phyloP scores from a whole-genome alignment of 2,329 filamentous ascomycete genomes.

The Gliomastix tumulicola region DNA sequence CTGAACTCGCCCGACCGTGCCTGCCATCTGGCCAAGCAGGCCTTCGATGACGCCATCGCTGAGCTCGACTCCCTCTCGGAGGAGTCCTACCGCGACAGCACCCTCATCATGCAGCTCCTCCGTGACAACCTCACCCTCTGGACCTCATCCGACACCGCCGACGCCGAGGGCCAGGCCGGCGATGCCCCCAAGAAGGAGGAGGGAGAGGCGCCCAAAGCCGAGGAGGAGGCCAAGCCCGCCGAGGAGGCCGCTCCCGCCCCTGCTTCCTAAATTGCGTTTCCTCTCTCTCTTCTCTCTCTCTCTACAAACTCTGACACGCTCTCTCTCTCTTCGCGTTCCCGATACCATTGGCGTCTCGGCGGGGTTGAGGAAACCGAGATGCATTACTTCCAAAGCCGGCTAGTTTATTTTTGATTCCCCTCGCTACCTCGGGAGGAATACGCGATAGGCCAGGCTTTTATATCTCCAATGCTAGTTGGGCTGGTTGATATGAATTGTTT shows the following conservation, averaged over 20 bases:
- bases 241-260: slow-evolving; percentile 30
- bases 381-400: slow-evolving; percentile 11
- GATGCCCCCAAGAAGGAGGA: slow-evolving; percentile 56
- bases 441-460: too few relatives aligned
- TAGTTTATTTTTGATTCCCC: too few relatives aligned
- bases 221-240: slow-evolving; percentile 35
- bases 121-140: slow-evolving; percentile 97
- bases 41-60: slow-evolving; percentile 96
- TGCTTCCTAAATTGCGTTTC: slow-evolving; percentile 41
- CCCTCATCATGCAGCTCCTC: slow-evolving; percentile 97
- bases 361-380: slow-evolving; percentile 23
- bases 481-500: too few relatives aligned
- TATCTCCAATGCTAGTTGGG: too few relatives aligned
- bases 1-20: slow-evolving; percentile 96
- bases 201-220: slow-evolving; percentile 28
- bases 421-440: too few relatives aligned
- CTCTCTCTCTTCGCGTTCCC: too few relatives aligned
- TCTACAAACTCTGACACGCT: slow-evolving; percentile 6
- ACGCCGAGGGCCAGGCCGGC: slow-evolving; percentile 59
- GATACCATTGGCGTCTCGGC: slow-evolving; percentile 31
- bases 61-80: slow-evolving; percentile 97
- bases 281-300: too few relatives aligned
- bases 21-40: slow-evolving; percentile 98
- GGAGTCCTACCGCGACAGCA: slow-evolving; percentile 98
- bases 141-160: slow-evolving; percentile 87